Evolutionary conservation across 139 green algal species (phyloP), one percentile per base, ranked within the genome.

Genomic region (Eudorina sp.): DNA sequence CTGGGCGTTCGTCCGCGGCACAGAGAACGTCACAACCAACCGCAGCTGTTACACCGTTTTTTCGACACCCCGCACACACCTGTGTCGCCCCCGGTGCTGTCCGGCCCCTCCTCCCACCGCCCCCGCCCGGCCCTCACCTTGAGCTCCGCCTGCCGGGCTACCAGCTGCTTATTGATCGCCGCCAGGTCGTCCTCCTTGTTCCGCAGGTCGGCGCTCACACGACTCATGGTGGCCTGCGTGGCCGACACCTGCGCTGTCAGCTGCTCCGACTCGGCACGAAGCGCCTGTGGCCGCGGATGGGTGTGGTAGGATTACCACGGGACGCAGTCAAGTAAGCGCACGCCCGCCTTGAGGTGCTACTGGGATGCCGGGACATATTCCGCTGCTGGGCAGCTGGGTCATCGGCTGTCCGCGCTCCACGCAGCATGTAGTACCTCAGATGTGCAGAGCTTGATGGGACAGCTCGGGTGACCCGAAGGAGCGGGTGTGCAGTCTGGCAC

Each of bases 211-310:
- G 29, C 51, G 7, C 4, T 62, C 48, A 88, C 11, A 18, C 88
- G 51, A 8, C 23, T 53, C 29, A 91, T n/a, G 19, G 48, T 53
- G 48, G 60, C 29, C 43, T 88, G 80, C 14, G 19, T 48, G n/a
- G 53, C 53, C 3, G 83, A 51, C n/a, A 80, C 40, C 34, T 95
- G 55, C 58, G 91, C 92, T 29, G 86, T 66, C 62, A 90, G 89
- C 43, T 85, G 60, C 36, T 70, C 70, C 4, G 51, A 48, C 41
- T 93, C 78, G 66, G 87, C 31, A 31, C 80, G 80, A 8, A 80
- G 79, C 41, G 64, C 87, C 80, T 83, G 68, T 7, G 62, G 62
- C 16, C 11, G 58, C 5, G 55, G n/a, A n/a, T n/a, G n/a, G n/a
- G n/a, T n/a, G n/a, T n/a, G n/a, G n/a, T n/a, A n/a, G n/a, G n/a